Base-by-base conservation (phyloP, 1,284 basidiomycete species). In the Wolfiporia cocos region DNA sequence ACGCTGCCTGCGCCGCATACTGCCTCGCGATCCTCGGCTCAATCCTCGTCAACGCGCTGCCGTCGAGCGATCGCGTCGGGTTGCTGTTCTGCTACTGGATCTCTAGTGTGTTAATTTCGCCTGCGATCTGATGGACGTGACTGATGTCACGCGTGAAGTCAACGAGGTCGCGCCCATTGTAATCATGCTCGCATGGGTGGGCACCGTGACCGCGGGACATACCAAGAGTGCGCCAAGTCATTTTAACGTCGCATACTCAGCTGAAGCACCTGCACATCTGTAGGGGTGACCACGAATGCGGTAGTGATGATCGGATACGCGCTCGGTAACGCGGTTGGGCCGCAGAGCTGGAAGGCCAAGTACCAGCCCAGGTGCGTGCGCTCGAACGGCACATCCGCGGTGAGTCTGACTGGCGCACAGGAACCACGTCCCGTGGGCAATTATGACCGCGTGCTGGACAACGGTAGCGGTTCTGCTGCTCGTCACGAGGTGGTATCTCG, bases 261-360 rank as follows among this genome's bases (percentile, higher is more conserved):
- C 6, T 22, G 23, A 15, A 31, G 28, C 17, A 9, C 28, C 12
- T n/a, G n/a, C n/a, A n/a, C n/a, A n/a, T 29, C 4, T 14, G 5
- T 44, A 57, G 61, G 52, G 32, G 53, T 62, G 1, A 86, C 83
- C 0, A 76, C 73, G 7, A 86, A 88, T 56, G 77, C 83, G 0
- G 73, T 87, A 50, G 72, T 84, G 62, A 71, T 86, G 33, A 74
- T 74, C 42, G 79, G 78, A 0, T 85, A 87, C 54, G 84, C 80
- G 45, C 66, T 86, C 23, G 85, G 85, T 14, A 86, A 86, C 48
- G 60, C 81, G 15, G 78, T 74, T 4, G 80, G 81, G 2, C 83
- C 86, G 0, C 80, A 85, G 51, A 86, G 86, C 77, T 89, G 84
- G 84, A 66, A 80, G 54, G 63, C 67, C 7, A 59, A 72, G 55